These are phyloP conservation scores for Leucocoprinus birnbaumii DNA, from an alignment of 768 basidiomycete species.

Conservation along the genomic window DNA sequence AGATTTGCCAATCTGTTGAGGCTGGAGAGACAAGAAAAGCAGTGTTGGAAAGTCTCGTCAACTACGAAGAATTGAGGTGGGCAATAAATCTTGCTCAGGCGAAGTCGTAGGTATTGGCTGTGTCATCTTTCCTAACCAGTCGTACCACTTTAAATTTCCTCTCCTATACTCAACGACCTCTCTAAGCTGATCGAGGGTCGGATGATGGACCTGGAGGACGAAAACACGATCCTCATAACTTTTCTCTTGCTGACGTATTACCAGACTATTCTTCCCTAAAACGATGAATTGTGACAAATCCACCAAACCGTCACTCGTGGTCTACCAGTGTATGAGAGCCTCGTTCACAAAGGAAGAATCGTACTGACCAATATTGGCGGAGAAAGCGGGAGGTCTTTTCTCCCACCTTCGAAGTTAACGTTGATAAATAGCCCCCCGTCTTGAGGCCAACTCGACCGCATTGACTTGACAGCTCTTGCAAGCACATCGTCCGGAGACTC, in stretches of 20 bases:
- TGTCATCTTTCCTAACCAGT: slow-evolving; percentile 31
- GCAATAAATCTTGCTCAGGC: not conserved
- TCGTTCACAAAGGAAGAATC: not conserved
- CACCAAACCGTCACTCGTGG: slow-evolving; percentile 44
- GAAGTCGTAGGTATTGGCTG: not conserved
- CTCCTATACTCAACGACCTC: slow-evolving; percentile 25
- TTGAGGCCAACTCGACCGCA: slow-evolving; percentile 43
- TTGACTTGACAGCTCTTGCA: slow-evolving; percentile 15
- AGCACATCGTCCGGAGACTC: not conserved
- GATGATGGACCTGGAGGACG: slow-evolving; percentile 46
- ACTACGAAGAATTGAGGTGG: too few species aligned
- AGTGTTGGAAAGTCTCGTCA: too few species aligned
- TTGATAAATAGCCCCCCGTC: slow-evolving; percentile 31
- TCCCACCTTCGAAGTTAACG: slow-evolving; percentile 24
- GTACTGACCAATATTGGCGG: slow-evolving; percentile 37
- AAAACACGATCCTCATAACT: slow-evolving; percentile 45
- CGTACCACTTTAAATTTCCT: slow-evolving; percentile 37
- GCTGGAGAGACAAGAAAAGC: too few species aligned
- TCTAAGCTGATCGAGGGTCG: slow-evolving; percentile 42
- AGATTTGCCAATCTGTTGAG: too few species aligned
- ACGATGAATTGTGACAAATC: slow-evolving; percentile 47
- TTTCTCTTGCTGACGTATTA: slow-evolving; percentile 34
- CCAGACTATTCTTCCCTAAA: slow-evolving; percentile 38
- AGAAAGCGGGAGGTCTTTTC: slow-evolving; percentile 32
- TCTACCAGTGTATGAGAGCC: slow-evolving; percentile 26